These are phyloP conservation scores for Lecanicillium sp. DNA, from an alignment of 2,329 filamentous ascomycete genomes.

Conservation along the genomic window DNA sequence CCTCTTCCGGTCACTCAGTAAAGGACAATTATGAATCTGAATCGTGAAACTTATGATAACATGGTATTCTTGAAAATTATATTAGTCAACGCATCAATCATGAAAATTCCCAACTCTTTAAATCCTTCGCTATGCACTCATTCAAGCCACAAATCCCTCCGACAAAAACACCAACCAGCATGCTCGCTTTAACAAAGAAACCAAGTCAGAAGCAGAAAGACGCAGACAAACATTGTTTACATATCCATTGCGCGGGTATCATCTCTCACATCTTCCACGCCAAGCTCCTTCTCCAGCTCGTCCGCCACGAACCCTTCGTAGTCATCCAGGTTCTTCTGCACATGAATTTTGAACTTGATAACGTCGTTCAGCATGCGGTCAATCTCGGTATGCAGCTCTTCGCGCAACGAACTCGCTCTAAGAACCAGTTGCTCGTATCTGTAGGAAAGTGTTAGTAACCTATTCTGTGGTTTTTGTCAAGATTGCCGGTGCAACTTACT, in stretches of 20 bases:
- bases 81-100: conserved; percentile 7
- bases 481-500: conserved; percentile 51
- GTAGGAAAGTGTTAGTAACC: conserved; percentile 4
- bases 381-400: conserved; percentile 95
- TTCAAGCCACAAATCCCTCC: neutral
- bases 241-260: conserved; percentile 48
- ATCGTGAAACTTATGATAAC: neutral
- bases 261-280: conserved; percentile 53
- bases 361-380: conserved; percentile 95
- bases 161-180: neutral
- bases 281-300: conserved; percentile 81
- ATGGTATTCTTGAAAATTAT: conserved; percentile 1
- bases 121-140: conserved; percentile 4
- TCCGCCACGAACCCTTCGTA: conserved; percentile 92
- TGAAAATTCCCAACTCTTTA: neutral
- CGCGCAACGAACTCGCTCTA: conserved; percentile 74
- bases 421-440: conserved; percentile 92
- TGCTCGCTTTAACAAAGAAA: conserved; percentile 2
- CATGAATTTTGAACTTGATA: conserved; percentile 96
- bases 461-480: neutral
- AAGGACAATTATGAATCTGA: neutral
- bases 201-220: neutral
- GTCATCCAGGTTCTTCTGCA: conserved; percentile 87
- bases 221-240: conserved; percentile 21
- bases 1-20: neutral